A percentile compares a stretch with the other conserved stretches of the same genome.
These are phyloP conservation scores for Pseudocercospora musae DNA, from an alignment of 2,329 filamentous ascomycete species.

Conservation along the genomic window DNA sequence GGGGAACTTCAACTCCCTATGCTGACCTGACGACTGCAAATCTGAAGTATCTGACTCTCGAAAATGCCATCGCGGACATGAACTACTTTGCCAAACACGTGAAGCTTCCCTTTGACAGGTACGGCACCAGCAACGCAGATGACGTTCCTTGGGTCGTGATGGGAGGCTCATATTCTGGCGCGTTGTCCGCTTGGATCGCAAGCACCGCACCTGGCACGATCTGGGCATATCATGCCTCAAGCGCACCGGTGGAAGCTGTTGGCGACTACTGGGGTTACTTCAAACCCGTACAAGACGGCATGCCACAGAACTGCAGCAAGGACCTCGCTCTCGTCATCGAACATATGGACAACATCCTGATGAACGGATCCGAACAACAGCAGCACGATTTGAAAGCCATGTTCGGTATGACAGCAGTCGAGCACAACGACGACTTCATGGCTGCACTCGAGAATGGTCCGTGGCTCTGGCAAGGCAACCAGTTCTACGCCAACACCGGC, in stretches of 20 bases:
- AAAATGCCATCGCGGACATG: slow-evolving; percentile 54
- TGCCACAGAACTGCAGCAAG: slow-evolving; percentile 57
- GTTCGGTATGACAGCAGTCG: slow-evolving; percentile 52
- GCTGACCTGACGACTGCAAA: slow-evolving; percentile 50
- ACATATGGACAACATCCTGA: slow-evolving; percentile 43
- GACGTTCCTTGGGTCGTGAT: slow-evolving; percentile 55
- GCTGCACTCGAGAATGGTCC: slow-evolving; percentile 54
- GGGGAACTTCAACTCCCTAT: slow-evolving; percentile 56
- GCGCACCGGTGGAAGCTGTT: slow-evolving; percentile 55
- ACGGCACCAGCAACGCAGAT: slow-evolving; percentile 48
- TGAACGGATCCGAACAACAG: slow-evolving; percentile 29
- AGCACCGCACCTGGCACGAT: slow-evolving; percentile 54
- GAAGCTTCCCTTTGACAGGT: slow-evolving; percentile 52
- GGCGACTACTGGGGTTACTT: slow-evolving; percentile 60
- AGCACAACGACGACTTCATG: slow-evolving; percentile 54
- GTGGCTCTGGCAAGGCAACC: slow-evolving; percentile 56
- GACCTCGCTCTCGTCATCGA: slow-evolving; percentile 53
- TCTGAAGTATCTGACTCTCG: slow-evolving; percentile 53
- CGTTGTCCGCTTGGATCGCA: slow-evolving; percentile 55
- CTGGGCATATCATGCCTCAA: slow-evolving; percentile 59
- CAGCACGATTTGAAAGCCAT: slow-evolving; percentile 48
- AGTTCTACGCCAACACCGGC: slow-evolving; percentile 43
- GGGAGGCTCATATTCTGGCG: slow-evolving; percentile 57
- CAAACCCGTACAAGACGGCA: slow-evolving; percentile 54
- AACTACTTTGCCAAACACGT: slow-evolving; percentile 54